Evolutionary conservation across 2,329 filamentous ascomycete genomes (phyloP).

Genomic region (Hypoxylon sp.): DNA sequence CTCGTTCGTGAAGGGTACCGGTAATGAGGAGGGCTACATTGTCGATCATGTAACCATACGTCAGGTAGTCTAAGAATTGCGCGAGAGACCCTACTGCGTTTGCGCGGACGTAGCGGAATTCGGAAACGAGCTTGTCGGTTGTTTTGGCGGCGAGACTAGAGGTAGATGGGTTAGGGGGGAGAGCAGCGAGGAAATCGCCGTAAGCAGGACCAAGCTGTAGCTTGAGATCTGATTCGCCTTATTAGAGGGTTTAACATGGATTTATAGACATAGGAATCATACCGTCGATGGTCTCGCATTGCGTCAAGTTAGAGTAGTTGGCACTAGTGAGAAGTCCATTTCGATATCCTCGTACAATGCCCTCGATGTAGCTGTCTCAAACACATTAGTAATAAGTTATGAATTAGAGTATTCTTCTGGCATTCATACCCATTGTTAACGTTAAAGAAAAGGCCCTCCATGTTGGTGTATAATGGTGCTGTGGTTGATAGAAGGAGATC

Average conservation of each 20-base stretch:
- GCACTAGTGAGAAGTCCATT: slow-evolving; percentile 90
- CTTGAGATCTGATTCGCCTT: slow-evolving; percentile 81
- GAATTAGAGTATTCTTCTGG: neutral
- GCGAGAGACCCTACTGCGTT: slow-evolving; percentile 92
- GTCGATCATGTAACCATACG: slow-evolving; percentile 99
- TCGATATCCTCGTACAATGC: slow-evolving; percentile 96
- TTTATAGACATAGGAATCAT: slow-evolving; percentile 50
- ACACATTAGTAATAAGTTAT: slow-evolving; percentile 38
- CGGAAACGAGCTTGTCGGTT: slow-evolving; percentile 96
- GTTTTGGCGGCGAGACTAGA: slow-evolving; percentile 95
- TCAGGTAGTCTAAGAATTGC: slow-evolving; percentile 98
- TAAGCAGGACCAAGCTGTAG: slow-evolving; percentile 97
- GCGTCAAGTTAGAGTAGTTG: slow-evolving; percentile 95
- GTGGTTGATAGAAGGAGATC: slow-evolving; percentile 37
- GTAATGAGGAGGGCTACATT: slow-evolving; percentile 98
- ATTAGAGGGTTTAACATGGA: slow-evolving; percentile 29
- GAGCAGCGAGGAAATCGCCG: slow-evolving; percentile 93
- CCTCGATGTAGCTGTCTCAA: slow-evolving; percentile 87
- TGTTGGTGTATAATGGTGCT: slow-evolving; percentile 60
- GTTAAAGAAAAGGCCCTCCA: slow-evolving; percentile 97
- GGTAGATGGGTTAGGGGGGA: slow-evolving; percentile 96
- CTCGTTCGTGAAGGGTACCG: slow-evolving; percentile 95
- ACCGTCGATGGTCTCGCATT: slow-evolving; percentile 99
- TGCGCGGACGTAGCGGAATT: slow-evolving; percentile 96
- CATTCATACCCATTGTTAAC: slow-evolving; percentile 85